A percentile compares a stretch with the other conserved stretches of the same genome.
Conservation (phyloP, 108 stramenopile genomes). For the Cyclotella choctawhatcheeana region DNA sequence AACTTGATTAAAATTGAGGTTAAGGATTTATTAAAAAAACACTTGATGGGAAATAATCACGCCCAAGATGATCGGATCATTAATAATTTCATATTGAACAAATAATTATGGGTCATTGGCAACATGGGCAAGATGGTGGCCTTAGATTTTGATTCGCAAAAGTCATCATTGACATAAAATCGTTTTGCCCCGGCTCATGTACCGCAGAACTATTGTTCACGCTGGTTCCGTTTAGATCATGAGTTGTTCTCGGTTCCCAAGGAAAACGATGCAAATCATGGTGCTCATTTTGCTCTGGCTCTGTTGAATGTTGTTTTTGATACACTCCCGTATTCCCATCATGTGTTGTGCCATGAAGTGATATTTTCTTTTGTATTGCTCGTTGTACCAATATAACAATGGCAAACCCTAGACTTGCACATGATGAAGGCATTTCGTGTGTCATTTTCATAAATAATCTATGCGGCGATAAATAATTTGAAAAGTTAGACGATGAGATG, state of each 20-base stretch:
- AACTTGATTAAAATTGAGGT: too few relatives aligned
- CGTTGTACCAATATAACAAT: background rate
- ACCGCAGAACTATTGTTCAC: background rate
- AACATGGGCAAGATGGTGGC: conserved; percentile 6
- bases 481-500: too few relatives aligned
- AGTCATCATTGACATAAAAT: conserved; percentile 1
- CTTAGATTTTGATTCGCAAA: background rate
- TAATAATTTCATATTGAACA: too few relatives aligned
- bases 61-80: too few relatives aligned
- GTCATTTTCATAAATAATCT: background rate
- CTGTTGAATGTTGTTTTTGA: background rate
- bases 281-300: background rate
- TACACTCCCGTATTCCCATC: background rate
- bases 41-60: too few relatives aligned
- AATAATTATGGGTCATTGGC: too few relatives aligned
- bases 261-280: background rate
- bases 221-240: background rate
- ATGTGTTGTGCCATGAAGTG: too few relatives aligned
- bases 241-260: background rate
- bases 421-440: background rate
- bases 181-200: background rate
- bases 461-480: too few relatives aligned
- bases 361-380: too few relatives aligned
- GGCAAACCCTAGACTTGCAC: background rate
- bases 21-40: too few relatives aligned